Percentiles rank a stretch among this genome's conserved stretches.
Conservation (phyloP, 2,329 filamentous ascomycete species). For the Colletotrichum magnum region DNA sequence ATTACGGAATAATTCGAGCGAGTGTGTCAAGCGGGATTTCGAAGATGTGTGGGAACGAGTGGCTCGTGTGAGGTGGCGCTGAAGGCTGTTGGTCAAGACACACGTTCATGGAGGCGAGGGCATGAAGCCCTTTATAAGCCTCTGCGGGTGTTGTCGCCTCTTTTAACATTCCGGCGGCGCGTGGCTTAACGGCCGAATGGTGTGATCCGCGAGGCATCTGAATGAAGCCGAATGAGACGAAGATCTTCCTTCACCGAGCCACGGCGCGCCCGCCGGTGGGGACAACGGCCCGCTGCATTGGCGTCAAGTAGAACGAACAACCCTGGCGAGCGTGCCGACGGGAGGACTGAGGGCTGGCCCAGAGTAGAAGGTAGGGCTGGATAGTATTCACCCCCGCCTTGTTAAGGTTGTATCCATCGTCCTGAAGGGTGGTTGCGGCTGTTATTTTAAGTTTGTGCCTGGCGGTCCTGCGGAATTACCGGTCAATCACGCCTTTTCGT, state of each 20-base stretch:
- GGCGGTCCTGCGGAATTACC: conserved; percentile 25
- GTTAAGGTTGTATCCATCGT: conserved; percentile 4
- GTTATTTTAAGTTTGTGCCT: conserved; percentile 18
- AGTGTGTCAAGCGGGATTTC: background rate
- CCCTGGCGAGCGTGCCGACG: background rate
- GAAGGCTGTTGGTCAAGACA: background rate
- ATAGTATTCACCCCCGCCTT: too few species aligned
- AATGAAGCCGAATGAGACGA: conserved; percentile 16
- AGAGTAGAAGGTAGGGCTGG: background rate
- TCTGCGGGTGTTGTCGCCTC: too few species aligned
- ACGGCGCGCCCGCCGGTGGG: conserved; percentile 35
- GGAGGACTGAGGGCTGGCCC: background rate
- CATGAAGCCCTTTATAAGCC: background rate
- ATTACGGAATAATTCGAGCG: background rate
- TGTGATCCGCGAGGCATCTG: conserved; percentile 30
- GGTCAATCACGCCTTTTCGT: background rate
- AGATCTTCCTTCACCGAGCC: conserved; percentile 9
- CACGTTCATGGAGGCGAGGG: background rate
- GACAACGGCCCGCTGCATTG: conserved; percentile 22
- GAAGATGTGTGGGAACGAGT: background rate
- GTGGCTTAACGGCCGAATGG: conserved; percentile 26
- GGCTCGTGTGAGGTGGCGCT: background rate
- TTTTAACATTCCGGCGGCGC: background rate
- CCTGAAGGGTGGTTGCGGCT: background rate
- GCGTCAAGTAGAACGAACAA: conserved; percentile 16